Base-by-base conservation (phyloP, 2,329 filamentous ascomycete species). In the Cercospora zeina region DNA sequence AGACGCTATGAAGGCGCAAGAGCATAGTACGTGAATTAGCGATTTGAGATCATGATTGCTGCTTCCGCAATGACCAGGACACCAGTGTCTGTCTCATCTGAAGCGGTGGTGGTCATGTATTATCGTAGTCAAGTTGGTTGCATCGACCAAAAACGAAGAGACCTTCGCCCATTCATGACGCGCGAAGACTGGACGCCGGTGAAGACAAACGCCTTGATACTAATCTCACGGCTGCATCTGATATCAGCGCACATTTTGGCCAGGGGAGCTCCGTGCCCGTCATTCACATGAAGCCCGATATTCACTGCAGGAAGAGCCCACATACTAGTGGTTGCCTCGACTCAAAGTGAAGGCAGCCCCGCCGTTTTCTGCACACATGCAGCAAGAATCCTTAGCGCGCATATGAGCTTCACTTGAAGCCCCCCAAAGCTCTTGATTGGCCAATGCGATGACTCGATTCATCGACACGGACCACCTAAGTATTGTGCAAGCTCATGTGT, bases 401-500 rank as follows among this genome's bases (percentile, higher is more conserved):
- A 53, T 33, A 21, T 53, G 27, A 34, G 49, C 49, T 34, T 33
- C 27, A 53, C 24, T 30, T 21, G 5, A 31, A 33, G 30, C 30
- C 21, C 49, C 19, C 4, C 13, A 34, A 16, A 7, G 14, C 8
- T 9, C 11, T 4, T 11, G 30, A 53, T 16, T 34, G 49, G 49
- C 31, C 49, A 34, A 31, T 34, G 49, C 27, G 27, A 53, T 53
- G n/a, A 21, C 31, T 34, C 30, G 49, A 53, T 13, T 53, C 27
- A 53, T 10, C 49, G 33, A 34, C 30, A 49, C 24, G 42, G 27
- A 53, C 49, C 27, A 53, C n/a, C 31, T 13, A 21, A 27, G 19
- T 16, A 53, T 34, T 53, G 49, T 53, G 49, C 31, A 53, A 53
- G 31, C 27, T 53, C 27, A 11, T 33, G 49, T 53, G 49, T 53